Conservation (phyloP, 2,329 filamentous ascomycete species). For the Fusarium praegraminearum region DNA sequence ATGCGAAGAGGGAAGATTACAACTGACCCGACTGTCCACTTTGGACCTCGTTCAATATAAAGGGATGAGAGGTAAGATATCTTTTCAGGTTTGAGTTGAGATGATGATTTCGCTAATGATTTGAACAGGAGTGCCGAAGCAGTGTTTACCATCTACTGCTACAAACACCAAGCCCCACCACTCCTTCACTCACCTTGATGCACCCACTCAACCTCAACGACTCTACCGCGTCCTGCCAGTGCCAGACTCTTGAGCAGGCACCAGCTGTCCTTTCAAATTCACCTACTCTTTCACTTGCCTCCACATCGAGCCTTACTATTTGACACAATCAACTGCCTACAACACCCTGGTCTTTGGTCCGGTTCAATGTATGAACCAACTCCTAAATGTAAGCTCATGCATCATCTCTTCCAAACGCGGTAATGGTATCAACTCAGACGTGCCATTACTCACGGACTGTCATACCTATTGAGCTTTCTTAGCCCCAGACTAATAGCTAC, state of each 20-base stretch:
- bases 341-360: not conserved
- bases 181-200: not conserved
- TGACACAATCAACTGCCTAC: not conserved
- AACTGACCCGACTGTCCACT: not conserved
- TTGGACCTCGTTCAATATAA: not conserved
- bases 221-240: not conserved
- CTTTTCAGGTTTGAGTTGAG: not conserved
- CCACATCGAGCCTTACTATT: too few relatives aligned
- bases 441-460: not conserved
- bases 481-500: not conserved
- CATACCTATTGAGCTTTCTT: not conserved
- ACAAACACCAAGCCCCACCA: not conserved
- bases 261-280: too few relatives aligned
- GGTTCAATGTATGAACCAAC: not conserved
- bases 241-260: not conserved
- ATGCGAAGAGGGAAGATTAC: not conserved
- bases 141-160: constrained; percentile 6
- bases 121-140: constrained; percentile 5
- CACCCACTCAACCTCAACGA: not conserved
- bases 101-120: not conserved
- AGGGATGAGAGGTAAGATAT: not conserved
- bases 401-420: not conserved
- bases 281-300: too few relatives aligned
- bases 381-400: not conserved
- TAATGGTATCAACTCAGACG: not conserved